Evolutionary conservation across 345 rosid species (phyloP).

Genomic region (Salix exigua): DNA sequence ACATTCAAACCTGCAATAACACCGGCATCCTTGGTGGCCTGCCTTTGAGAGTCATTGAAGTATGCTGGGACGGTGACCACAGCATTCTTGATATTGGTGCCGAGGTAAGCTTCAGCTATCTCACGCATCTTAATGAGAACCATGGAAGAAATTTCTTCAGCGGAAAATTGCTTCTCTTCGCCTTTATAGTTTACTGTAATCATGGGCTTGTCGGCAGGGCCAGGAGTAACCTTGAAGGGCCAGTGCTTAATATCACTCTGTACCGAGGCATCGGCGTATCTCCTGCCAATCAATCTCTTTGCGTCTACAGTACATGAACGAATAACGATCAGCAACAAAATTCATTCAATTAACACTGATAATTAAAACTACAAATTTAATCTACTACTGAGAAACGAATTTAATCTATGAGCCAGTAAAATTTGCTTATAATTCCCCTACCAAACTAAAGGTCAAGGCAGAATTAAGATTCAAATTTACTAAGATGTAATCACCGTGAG

Average conservation of each 20-base stretch:
- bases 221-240: slow-evolving; percentile 28
- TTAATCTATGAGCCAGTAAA: background rate
- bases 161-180: slow-evolving; percentile 28
- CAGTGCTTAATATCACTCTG: slow-evolving; percentile 27
- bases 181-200: slow-evolving; percentile 25
- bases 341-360: background rate
- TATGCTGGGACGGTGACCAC: slow-evolving; percentile 32
- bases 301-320: slow-evolving; percentile 12
- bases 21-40: slow-evolving; percentile 33
- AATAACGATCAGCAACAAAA: background rate
- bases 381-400: background rate
- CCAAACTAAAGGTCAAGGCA: background rate
- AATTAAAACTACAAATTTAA: background rate
- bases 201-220: slow-evolving; percentile 33
- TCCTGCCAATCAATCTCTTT: slow-evolving; percentile 31
- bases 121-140: slow-evolving; percentile 33
- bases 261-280: slow-evolving; percentile 20
- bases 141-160: slow-evolving; percentile 34
- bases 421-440: background rate
- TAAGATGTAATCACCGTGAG: background rate
- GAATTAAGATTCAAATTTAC: background rate
- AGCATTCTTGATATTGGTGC: slow-evolving; percentile 19
- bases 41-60: slow-evolving; percentile 33
- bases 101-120: slow-evolving; percentile 33
- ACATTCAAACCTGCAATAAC: slow-evolving; percentile 26